Percentiles rank a stretch among this genome's conserved stretches.
phyloP scores from a whole-genome alignment of 768 basidiomycete species.

The Termitomyces sp. region DNA sequence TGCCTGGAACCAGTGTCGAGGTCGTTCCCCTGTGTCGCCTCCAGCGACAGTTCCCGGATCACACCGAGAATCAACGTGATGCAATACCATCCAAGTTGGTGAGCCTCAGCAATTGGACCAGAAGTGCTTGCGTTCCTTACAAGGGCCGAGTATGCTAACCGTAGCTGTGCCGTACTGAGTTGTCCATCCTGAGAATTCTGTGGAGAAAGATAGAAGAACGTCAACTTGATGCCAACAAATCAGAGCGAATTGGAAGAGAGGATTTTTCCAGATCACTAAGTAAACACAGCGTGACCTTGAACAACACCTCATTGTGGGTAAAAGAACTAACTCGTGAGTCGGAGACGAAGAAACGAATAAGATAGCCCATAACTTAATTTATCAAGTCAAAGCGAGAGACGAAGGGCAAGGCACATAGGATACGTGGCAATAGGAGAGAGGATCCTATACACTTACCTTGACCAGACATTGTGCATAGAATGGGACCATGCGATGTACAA shows the following conservation, averaged over 20 bases:
- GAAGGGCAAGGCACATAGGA: neutral
- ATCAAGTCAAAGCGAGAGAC: neutral
- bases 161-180: slow-evolving; percentile 62
- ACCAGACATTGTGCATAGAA: slow-evolving; percentile 73
- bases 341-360: slow-evolving; percentile 1
- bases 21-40: slow-evolving; percentile 19
- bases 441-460: slow-evolving; percentile 43
- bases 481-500: slow-evolving; percentile 60
- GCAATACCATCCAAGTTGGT: slow-evolving; percentile 67
- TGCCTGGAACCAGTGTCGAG: slow-evolving; percentile 15
- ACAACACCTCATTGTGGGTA: neutral
- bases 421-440: neutral
- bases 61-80: slow-evolving; percentile 51
- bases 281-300: neutral
- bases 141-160: slow-evolving; percentile 72
- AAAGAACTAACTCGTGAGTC: neutral
- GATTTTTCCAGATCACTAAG: neutral
- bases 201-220: slow-evolving; percentile 3
- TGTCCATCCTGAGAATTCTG: slow-evolving; percentile 64
- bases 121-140: slow-evolving; percentile 55
- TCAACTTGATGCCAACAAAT: slow-evolving; percentile 8
- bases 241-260: slow-evolving; percentile 3
- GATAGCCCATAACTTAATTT: neutral
- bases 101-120: slow-evolving; percentile 19
- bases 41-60: slow-evolving; percentile 31